These are phyloP conservation scores for Tetrahymena borealis DNA, from an alignment of 73 alveolate genomes.

Conservation along the genomic window DNA sequence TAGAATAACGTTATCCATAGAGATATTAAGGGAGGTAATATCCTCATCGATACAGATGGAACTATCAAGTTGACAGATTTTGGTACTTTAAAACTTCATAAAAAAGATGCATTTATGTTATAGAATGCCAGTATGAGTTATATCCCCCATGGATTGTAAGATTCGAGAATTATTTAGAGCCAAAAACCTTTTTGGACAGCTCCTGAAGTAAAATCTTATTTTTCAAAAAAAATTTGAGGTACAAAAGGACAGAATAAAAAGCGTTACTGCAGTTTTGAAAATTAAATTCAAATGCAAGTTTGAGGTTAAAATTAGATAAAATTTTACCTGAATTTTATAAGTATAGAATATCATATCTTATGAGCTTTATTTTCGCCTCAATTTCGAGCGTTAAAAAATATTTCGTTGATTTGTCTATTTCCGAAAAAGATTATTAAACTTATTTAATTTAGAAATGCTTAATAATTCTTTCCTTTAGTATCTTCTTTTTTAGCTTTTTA, in stretches of 20 bases:
- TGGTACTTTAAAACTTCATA: constrained; percentile 36
- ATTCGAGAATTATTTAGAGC: background rate
- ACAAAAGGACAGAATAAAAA: background rate
- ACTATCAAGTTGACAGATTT: constrained; percentile 46
- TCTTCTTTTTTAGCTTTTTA: background rate
- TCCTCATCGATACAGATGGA: constrained; percentile 37
- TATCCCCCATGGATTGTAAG: background rate
- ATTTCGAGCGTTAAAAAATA: background rate
- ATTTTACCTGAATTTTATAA: background rate
- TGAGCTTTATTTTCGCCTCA: background rate
- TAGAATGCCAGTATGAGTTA: background rate
- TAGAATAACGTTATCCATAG: constrained; percentile 31
- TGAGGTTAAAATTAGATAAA: background rate
- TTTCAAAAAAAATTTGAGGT: background rate
- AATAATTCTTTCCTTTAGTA: background rate
- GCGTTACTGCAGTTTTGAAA: background rate
- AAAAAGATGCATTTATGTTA: background rate
- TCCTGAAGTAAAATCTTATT: constrained; percentile 18
- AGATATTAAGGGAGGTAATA: constrained; percentile 42
- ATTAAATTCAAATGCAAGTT: background rate
- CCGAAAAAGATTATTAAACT: background rate
- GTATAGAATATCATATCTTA: background rate
- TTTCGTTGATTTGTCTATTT: background rate
- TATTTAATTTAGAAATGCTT: background rate
- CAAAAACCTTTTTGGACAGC: constrained; percentile 43